These are phyloP conservation scores for Xylaria grammica DNA, from an alignment of 495 filamentous ascomycete genomes.

Conservation along the genomic window DNA sequence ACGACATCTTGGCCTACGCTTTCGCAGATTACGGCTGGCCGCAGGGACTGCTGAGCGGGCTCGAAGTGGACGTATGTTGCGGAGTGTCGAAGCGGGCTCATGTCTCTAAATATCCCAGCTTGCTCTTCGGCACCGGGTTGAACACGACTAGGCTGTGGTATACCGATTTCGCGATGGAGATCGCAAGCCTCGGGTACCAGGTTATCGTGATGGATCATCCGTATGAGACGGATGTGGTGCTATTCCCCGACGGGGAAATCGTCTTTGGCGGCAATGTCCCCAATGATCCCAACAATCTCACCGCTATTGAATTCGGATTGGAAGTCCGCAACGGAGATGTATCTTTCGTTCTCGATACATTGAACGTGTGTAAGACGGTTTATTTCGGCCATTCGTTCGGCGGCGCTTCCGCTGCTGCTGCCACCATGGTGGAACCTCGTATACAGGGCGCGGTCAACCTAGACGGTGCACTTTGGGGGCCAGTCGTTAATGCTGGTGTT, in stretches of 20 bases:
- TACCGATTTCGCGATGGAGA: conserved; percentile 13
- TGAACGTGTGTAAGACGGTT: conserved; percentile 13
- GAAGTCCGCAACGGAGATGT: conserved; percentile 16
- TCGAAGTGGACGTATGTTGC: conserved; percentile 15
- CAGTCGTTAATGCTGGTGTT: conserved; percentile 15
- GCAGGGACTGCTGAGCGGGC: conserved; percentile 1
- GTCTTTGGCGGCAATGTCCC: conserved; percentile 5
- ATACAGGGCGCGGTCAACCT: conserved; percentile 12
- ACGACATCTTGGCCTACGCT: conserved; percentile 10
- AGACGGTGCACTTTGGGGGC: conserved; percentile 15
- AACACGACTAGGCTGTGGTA: conserved; percentile 17
- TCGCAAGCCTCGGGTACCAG: conserved; percentile 13
- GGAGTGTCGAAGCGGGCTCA: background rate
- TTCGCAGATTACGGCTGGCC: conserved; percentile 18
- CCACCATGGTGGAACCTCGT: conserved; percentile 7
- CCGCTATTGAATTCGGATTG: conserved; percentile 8
- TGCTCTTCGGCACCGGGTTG: conserved; percentile 15
- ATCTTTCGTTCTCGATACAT: conserved; percentile 15
- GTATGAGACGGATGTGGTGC: conserved; percentile 16
- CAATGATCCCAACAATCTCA: conserved; percentile 7
- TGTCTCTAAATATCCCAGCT: background rate
- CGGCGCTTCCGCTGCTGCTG: conserved; percentile 9
- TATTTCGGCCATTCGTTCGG: conserved; percentile 15
- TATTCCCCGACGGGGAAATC: conserved; percentile 19
- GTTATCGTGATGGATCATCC: conserved; percentile 16